Conservation (phyloP, 768 basidiomycete species). For the Tremella yokohamensis region DNA sequence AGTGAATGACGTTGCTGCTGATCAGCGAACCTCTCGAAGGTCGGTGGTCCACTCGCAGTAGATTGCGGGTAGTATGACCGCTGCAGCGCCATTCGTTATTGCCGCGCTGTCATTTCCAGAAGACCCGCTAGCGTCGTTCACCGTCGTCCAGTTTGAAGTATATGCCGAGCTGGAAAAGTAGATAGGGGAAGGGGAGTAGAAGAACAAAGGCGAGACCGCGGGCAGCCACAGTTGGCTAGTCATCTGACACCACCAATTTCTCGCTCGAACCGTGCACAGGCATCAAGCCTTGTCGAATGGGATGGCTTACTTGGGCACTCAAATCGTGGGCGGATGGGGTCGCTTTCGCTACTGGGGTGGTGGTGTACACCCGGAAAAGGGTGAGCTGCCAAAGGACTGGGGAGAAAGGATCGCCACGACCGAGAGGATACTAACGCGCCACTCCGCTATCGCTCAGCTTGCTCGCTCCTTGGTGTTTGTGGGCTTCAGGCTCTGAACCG, state of each 20-base stretch:
- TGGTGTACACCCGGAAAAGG: too few relatives aligned
- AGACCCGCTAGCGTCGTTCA: neutral
- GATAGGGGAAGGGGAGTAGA: slow-evolving; percentile 2
- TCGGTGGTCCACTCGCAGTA: neutral
- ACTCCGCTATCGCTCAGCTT: too few relatives aligned
- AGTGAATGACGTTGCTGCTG: slow-evolving; percentile 1
- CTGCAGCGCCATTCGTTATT: neutral
- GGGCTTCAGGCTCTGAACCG: too few relatives aligned
- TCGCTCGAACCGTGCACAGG: too few relatives aligned
- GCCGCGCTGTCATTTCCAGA: neutral
- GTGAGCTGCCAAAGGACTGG: too few relatives aligned
- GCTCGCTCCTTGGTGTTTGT: too few relatives aligned
- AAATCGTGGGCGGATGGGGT: too few relatives aligned
- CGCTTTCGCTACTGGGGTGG: too few relatives aligned
- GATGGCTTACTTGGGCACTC: too few relatives aligned
- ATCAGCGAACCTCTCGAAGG: neutral
- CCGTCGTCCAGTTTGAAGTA: neutral
- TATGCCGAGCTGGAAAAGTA: neutral
- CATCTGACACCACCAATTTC: neutral
- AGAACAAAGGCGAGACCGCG: neutral
- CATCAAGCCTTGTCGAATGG: too few relatives aligned
- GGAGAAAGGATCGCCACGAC: too few relatives aligned
- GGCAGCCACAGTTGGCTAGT: neutral
- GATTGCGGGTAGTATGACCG: neutral
- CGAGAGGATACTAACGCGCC: too few relatives aligned